These are phyloP conservation scores for Harringtonia lauricola DNA, from an alignment of 2,329 filamentous ascomycete species.

Conservation along the genomic window DNA sequence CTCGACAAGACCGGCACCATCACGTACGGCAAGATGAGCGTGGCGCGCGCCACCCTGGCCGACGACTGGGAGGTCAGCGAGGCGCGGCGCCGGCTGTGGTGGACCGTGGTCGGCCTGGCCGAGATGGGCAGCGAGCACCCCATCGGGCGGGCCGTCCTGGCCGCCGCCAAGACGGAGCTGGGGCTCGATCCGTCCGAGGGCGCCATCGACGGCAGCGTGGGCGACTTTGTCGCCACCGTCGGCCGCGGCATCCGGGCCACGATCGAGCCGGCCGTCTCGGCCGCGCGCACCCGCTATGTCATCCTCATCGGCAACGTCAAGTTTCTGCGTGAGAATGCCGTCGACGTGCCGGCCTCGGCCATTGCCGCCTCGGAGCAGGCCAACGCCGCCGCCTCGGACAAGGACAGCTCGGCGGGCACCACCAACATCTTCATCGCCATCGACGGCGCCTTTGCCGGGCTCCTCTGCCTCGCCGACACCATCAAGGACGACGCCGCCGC, in stretches of 20 bases:
- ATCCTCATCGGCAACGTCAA: conserved; percentile 76
- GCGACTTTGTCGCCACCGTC: conserved; percentile 72
- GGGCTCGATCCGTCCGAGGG: conserved; percentile 60
- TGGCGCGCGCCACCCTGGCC: conserved; percentile 59
- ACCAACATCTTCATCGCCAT: conserved; percentile 91
- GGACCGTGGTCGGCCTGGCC: conserved; percentile 88
- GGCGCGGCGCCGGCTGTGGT: conserved; percentile 70
- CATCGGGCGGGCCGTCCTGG: conserved; percentile 78
- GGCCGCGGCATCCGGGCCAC: conserved; percentile 75
- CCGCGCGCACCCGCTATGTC: conserved; percentile 60
- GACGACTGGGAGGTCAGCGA: conserved; percentile 59
- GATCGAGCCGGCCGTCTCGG: conserved; percentile 63
- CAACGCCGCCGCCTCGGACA: conserved; percentile 30
- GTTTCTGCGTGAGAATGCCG: conserved; percentile 61
- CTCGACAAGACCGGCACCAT: conserved; percentile 95
- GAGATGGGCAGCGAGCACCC: conserved; percentile 96
- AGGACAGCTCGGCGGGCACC: conserved; percentile 48
- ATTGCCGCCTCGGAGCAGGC: conserved; percentile 51
- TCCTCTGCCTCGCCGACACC: conserved; percentile 75
- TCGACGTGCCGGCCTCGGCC: conserved; percentile 54
- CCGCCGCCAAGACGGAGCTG: conserved; percentile 64
- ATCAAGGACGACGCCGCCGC: conserved; percentile 81
- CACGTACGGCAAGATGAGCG: conserved; percentile 91
- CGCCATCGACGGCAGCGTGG: conserved; percentile 70
- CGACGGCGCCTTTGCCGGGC: conserved; percentile 68